Conservation (phyloP, 345 rosid genomes). For the Rhodomyrtus tomentosa region DNA sequence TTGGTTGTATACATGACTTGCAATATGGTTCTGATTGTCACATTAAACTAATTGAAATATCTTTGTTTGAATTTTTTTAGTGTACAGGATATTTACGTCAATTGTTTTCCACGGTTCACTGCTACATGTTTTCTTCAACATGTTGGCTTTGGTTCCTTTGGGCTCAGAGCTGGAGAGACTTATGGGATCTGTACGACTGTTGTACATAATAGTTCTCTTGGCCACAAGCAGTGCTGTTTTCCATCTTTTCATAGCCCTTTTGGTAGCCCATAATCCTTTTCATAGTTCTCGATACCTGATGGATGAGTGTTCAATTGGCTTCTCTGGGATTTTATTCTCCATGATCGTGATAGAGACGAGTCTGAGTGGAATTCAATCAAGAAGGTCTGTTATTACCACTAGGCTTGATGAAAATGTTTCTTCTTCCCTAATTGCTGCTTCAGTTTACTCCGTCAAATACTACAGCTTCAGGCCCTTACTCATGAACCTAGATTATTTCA, state of each 20-base stretch:
- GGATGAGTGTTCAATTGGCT: slow-evolving; percentile 85
- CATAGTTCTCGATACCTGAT: slow-evolving; percentile 22
- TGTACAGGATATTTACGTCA: slow-evolving; percentile 78
- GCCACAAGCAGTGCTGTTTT: slow-evolving; percentile 75
- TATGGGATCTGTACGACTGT: slow-evolving; percentile 87
- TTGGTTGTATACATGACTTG: neutral
- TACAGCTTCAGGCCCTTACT: neutral
- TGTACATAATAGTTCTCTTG: slow-evolving; percentile 59
- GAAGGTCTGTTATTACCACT: slow-evolving; percentile 48
- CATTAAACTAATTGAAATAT: neutral
- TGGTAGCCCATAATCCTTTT: slow-evolving; percentile 62
- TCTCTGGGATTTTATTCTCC: slow-evolving; percentile 87
- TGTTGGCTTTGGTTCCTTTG: slow-evolving; percentile 94
- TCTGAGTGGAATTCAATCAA: slow-evolving; percentile 75
- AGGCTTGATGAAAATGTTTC: neutral
- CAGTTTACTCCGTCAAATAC: neutral
- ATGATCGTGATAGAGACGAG: slow-evolving; percentile 93
- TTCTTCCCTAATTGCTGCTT: neutral
- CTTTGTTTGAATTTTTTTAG: slow-evolving; percentile 27
- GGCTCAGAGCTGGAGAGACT: slow-evolving; percentile 95
- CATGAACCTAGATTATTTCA: neutral
- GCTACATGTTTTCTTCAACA: slow-evolving; percentile 90
- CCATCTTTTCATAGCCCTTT: slow-evolving; percentile 62
- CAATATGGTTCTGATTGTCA: neutral
- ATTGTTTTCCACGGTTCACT: slow-evolving; percentile 79